Conservation (phyloP, 1,284 basidiomycete species). For the Cutaneotrichosporon sp. region DNA sequence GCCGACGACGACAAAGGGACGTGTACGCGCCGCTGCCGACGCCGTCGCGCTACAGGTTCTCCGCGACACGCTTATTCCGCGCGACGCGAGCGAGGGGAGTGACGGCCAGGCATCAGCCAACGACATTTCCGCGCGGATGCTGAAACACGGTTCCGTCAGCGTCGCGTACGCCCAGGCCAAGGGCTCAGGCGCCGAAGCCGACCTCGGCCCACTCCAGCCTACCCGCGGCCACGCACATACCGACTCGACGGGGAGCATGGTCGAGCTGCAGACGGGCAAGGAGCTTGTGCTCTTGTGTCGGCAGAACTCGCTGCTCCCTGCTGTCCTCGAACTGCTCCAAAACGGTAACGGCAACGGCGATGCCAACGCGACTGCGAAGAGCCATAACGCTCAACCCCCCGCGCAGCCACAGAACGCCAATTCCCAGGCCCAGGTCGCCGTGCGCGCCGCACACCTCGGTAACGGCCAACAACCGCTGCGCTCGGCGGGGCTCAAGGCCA, state of each 20-base stretch:
- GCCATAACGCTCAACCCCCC: neutral
- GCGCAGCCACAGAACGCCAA: neutral
- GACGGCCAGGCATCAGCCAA: neutral
- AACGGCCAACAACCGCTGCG: neutral
- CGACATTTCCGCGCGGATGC: neutral
- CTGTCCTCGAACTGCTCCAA: constrained; percentile 41
- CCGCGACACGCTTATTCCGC: constrained; percentile 67
- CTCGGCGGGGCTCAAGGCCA: neutral
- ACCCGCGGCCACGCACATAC: constrained; percentile 4
- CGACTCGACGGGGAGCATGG: neutral
- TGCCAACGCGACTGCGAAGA: neutral
- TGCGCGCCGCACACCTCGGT: neutral
- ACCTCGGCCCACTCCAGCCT: constrained; percentile 24
- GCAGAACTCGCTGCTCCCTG: constrained; percentile 45
- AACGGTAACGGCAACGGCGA: neutral
- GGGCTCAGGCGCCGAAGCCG: constrained; percentile 15
- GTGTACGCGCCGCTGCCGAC: constrained; percentile 58
- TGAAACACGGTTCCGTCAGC: constrained; percentile 5
- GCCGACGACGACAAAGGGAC: constrained; percentile 7
- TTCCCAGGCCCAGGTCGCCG: neutral
- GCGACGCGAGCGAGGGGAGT: constrained; percentile 5
- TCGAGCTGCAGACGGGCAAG: constrained; percentile 38
- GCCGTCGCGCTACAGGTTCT: constrained; percentile 70
- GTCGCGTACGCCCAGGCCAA: constrained; percentile 32
- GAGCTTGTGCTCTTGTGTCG: constrained; percentile 46